A percentile compares a stretch with the other conserved stretches of the same genome.
These are phyloP conservation scores for Thielaviopsis euricoi DNA, from an alignment of 2,329 filamentous ascomycete genomes.

Conservation along the genomic window DNA sequence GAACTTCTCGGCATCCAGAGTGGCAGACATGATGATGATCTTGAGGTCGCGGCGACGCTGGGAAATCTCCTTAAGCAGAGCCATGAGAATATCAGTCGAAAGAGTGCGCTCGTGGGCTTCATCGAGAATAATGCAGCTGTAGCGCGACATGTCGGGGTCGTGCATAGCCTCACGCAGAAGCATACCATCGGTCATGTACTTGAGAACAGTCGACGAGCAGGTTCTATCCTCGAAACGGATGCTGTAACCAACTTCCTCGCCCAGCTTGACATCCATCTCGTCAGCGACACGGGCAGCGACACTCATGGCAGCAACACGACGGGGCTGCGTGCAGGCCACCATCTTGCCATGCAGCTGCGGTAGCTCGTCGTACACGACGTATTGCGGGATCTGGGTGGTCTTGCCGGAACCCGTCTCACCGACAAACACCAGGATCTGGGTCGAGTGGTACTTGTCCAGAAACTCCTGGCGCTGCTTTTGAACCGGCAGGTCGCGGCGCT, in stretches of 20 bases:
- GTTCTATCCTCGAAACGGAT: conserved; percentile 98
- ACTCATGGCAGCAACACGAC: conserved; percentile 96
- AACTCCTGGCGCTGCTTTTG: conserved; percentile 90
- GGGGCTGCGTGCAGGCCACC: conserved; percentile 91
- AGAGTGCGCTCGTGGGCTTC: conserved; percentile 97
- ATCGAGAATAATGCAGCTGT: conserved; percentile 96
- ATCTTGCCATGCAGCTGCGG: conserved; percentile 76
- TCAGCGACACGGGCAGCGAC: conserved; percentile 95
- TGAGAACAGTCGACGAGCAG: conserved; percentile 72
- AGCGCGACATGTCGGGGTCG: conserved; percentile 78
- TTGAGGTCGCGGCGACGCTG: conserved; percentile 74
- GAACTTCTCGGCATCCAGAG: conserved; percentile 93
- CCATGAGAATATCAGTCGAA: conserved; percentile 95
- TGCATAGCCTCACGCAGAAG: conserved; percentile 91
- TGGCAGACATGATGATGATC: conserved; percentile 98
- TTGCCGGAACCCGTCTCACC: conserved; percentile 99
- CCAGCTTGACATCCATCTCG: conserved; percentile 85
- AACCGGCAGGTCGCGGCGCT: conserved; percentile 72
- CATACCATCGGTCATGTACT: conserved; percentile 99
- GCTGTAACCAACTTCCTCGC: conserved; percentile 93
- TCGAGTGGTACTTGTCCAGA: conserved; percentile 77
- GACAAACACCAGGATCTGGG: conserved; percentile 94
- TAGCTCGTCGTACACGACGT: conserved; percentile 91
- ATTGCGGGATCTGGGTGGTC: conserved; percentile 97
- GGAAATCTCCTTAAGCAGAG: conserved; percentile 80